Evolutionary conservation across 2,329 filamentous ascomycete species (phyloP).

Genomic region (Grosmannia penicillata): DNA sequence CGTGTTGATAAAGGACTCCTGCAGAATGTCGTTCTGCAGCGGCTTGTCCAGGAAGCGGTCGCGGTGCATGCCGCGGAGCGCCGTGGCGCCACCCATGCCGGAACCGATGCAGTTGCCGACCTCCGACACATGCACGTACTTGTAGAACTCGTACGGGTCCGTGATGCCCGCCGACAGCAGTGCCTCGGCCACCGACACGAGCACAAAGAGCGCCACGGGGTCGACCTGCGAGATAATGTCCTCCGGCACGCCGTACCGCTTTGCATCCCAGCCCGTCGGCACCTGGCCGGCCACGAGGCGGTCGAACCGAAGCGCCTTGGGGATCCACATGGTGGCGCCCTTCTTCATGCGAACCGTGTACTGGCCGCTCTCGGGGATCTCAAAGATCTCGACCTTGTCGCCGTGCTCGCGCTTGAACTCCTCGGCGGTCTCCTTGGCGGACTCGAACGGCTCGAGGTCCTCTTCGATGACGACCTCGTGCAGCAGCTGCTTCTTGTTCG

Average conservation of each 20-base stretch:
- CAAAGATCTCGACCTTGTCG: conserved; percentile 94
- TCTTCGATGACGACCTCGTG: conserved; percentile 97
- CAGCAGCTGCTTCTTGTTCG: conserved; percentile 94
- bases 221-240: conserved; percentile 98
- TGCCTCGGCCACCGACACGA: conserved; percentile 85
- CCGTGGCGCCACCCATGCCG: conserved; percentile 88
- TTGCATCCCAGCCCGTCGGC: conserved; percentile 92
- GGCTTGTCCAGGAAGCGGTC: conserved; percentile 94
- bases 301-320: conserved; percentile 93
- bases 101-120: conserved; percentile 98
- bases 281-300: conserved; percentile 95
- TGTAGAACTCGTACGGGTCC: conserved; percentile 98
- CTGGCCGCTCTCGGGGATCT: conserved; percentile 84
- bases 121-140: conserved; percentile 96
- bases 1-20: conserved; percentile 99
- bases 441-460: conserved; percentile 91
- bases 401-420: conserved; percentile 96
- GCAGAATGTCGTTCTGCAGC: conserved; percentile 95
- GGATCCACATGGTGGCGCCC: conserved; percentile 86
- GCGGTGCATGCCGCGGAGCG: conserved; percentile 95
- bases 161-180: conserved; percentile 89
- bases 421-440: conserved; percentile 91
- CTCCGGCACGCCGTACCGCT: conserved; percentile 89
- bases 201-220: conserved; percentile 85
- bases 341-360: conserved; percentile 92